Percentiles rank a stretch among this genome's conserved stretches.
These are phyloP conservation scores for Liquidambar formosana DNA, from an alignment of 164 flowering plant genomes.

Conservation along the genomic window DNA sequence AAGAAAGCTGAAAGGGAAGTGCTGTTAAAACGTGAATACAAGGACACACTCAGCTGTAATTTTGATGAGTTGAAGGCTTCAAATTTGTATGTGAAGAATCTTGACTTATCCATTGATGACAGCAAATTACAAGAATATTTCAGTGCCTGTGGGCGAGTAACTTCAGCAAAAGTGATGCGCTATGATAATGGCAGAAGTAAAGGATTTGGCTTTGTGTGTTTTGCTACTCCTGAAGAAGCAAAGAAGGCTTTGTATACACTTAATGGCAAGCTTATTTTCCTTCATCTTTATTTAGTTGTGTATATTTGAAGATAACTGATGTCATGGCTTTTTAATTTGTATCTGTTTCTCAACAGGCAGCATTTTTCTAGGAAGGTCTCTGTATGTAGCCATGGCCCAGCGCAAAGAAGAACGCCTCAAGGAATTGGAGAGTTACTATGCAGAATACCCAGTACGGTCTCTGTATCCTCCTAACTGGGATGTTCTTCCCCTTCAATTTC, in stretches of 20 bases:
- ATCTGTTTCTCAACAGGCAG: slow-evolving; percentile 20
- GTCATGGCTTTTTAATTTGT: not conserved
- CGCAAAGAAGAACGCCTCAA: slow-evolving; percentile 19
- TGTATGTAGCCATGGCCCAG: slow-evolving; percentile 29
- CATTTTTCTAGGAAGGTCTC: slow-evolving; percentile 15
- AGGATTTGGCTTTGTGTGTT: slow-evolving; percentile 48
- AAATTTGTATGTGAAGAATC: slow-evolving; percentile 45
- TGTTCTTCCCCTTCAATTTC: not conserved
- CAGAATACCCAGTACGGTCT: not conserved
- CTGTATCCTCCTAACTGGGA: not conserved
- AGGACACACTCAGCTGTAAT: slow-evolving; percentile 1
- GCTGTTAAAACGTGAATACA: slow-evolving; percentile 10
- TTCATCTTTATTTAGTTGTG: not conserved
- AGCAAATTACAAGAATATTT: slow-evolving; percentile 27
- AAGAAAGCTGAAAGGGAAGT: slow-evolving; percentile 42
- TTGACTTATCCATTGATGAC: slow-evolving; percentile 31
- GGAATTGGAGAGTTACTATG: not conserved
- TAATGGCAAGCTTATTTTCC: slow-evolving; percentile 13
- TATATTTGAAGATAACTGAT: not conserved
- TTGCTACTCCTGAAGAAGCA: slow-evolving; percentile 32
- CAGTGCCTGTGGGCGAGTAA: slow-evolving; percentile 31
- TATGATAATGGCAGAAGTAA: slow-evolving; percentile 31
- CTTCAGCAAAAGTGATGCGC: slow-evolving; percentile 39
- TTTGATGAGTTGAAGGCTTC: slow-evolving; percentile 19
- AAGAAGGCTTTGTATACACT: slow-evolving; percentile 21